Base-by-base conservation (phyloP, 1,284 basidiomycete genomes). In the Paramarasmius palmivorus region DNA sequence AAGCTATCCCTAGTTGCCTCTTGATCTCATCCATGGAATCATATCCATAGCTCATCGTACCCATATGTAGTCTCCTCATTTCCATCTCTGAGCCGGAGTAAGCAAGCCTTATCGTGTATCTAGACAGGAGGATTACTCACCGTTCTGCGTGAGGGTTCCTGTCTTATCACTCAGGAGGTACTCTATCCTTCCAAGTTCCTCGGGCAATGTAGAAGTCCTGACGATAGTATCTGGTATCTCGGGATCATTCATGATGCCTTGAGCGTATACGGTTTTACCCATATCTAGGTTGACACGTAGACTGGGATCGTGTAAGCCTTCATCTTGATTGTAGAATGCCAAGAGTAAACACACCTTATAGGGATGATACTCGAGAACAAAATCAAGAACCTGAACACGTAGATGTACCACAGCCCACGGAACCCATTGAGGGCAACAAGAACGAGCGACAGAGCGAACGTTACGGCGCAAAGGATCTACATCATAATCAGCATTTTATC, bases 331-430 rank as follows among this genome's bases (percentile, higher is more conserved):
- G 37, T 19, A 52, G 35, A 46, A 12, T 9, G 37, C 32, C 14
- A 25, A 47, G 35, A 22, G 7, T 14, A 17, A 19, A 70, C 87
- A 57, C 47, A 93, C 94, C 93, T 95, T 75, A 99, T 99, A 23
- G 97, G 97, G 64, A 99, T 99, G 70, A 99, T 99, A 17, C 93
- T 96, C 40, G 94, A 97, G 71, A 99, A 99, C 3, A 99, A 79
- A 65, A 99, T 99, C 53, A 99, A 78, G 71, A 99, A 99, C 29
- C 97, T 85, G 73, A 98, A 92, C 26, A 98, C 88, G 65, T 98
- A 98, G 61, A 98, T 88, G 67, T 93, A 95, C 94, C 96, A 99
- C 53, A 86, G 79, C 0, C 97, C 96, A 25, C 95, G 78, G 77
- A 99, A 99, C 3, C 97, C 95, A 66, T 99, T 99, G 50, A 98